Evolutionary conservation across 768 basidiomycete species (phyloP), one percentile per base, ranked within the genome.

Genomic region (Lentinula boryana): DNA sequence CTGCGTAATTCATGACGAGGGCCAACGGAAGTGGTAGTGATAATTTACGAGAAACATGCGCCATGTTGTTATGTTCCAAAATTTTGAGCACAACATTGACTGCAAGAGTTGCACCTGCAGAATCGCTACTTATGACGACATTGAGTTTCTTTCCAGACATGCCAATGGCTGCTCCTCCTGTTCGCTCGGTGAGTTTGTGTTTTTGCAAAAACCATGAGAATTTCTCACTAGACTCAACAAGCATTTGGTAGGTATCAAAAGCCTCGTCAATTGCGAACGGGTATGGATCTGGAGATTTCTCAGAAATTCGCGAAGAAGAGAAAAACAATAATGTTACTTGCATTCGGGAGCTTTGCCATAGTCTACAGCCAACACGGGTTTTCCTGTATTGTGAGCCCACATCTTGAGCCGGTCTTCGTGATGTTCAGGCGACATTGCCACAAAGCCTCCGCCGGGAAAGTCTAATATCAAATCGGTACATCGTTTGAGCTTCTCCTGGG

Each of bases 321-420:
- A 50, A 10, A 52, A 58, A 35, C 40, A 31, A 41, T 27, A 40
- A 48, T 31, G n/a, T 18, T 18, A 67, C 84, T 72, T 70, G 94
- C 93, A 96, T 80, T 98, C 95, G 5, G 95, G 95, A 23, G 95
- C 91, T 74, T 98, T 99, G 36, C 95, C 93, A 71, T 98, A 98
- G 63, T 98, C 93, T 50, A 98, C 82, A 10, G 91, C 81, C 41
- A 98, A 75, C 3, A 98, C 83, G 13, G 91, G 90, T 68, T 85
- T 87, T 12, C 88, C 82, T 0, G 91, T 93, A 52, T 78, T 79
- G 35, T 84, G 75, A 3, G 95, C 90, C 96, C 97, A 98, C 66
- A 81, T 80, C 56, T 91, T 79, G 60, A 98, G 78, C 13, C 97
- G 83, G 70, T 98, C 96, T 74, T 97, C 96, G 65, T 99, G 97